Evolutionary conservation across 495 filamentous ascomycete species (phyloP).

Genomic region (Penicillium fimorum): DNA sequence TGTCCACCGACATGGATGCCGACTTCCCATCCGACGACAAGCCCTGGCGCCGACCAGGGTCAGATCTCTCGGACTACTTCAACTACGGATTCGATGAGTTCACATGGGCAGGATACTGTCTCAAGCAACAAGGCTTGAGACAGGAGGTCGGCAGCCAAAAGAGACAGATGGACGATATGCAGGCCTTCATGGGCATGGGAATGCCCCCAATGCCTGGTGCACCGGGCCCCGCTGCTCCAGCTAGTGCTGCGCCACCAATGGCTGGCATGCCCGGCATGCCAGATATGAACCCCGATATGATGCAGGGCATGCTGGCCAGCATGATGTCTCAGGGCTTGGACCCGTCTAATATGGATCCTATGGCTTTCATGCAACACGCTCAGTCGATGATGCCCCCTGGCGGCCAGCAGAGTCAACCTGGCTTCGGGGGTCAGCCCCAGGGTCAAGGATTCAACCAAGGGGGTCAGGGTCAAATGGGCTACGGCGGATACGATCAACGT

Average conservation of each 20-base stretch:
- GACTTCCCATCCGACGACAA: constrained; percentile 80
- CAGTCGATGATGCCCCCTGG: constrained; percentile 51
- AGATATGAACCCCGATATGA: constrained; percentile 67
- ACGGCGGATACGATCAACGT: constrained; percentile 49
- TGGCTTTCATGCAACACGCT: constrained; percentile 53
- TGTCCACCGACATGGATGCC: constrained; percentile 70
- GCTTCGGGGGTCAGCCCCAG: constrained; percentile 34
- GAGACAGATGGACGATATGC: constrained; percentile 85
- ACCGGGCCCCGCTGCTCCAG: constrained; percentile 38
- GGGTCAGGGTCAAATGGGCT: constrained; percentile 51
- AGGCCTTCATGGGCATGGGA: constrained; percentile 75
- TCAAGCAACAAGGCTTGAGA: constrained; percentile 78
- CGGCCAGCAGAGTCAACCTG: constrained; percentile 40
- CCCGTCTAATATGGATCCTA: constrained; percentile 72
- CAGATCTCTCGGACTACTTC: constrained; percentile 95
- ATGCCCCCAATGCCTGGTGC: constrained; percentile 70
- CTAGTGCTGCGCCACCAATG: constrained; percentile 51
- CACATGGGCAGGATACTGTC: constrained; percentile 92
- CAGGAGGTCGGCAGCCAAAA: constrained; percentile 73
- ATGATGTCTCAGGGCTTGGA: constrained; percentile 86
- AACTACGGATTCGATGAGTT: constrained; percentile 99
- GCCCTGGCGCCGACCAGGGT: constrained; percentile 94
- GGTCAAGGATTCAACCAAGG: constrained; percentile 44
- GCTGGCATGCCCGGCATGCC: constrained; percentile 67
- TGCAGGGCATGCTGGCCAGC: constrained; percentile 77